Evolutionary conservation across 2,329 filamentous ascomycete genomes (phyloP).

Genomic region (Colletotrichum sp.): DNA sequence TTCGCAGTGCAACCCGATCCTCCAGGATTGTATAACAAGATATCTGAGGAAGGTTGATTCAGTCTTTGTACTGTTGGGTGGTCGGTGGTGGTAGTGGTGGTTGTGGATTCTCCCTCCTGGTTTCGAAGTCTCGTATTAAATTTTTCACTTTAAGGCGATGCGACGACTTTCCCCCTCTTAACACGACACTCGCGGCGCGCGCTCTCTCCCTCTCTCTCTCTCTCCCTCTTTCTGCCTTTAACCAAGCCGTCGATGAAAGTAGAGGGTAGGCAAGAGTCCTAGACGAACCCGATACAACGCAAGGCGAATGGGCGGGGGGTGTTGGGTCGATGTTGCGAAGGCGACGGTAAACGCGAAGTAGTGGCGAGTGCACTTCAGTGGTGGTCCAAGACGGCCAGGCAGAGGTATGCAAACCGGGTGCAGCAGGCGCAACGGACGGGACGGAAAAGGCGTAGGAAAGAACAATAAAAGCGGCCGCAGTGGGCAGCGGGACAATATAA

Average conservation of each 20-base stretch:
- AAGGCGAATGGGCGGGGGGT: background rate
- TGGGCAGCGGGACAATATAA: conserved; percentile 19
- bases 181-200: background rate
- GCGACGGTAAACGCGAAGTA: background rate
- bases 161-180: background rate
- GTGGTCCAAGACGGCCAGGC: background rate
- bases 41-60: background rate
- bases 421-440: background rate
- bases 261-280: background rate
- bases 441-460: background rate
- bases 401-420: background rate
- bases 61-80: background rate
- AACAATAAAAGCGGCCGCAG: background rate
- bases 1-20: background rate
- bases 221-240: background rate
- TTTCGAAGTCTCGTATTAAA: background rate
- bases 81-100: background rate
- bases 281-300: background rate
- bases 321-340: background rate
- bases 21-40: background rate
- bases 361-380: background rate
- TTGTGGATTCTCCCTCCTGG: background rate
- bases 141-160: background rate
- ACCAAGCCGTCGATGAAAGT: background rate
- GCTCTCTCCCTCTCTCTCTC: background rate